Base-by-base conservation (phyloP, 2,329 filamentous ascomycete genomes). In the Leptographium wingfieldii region DNA sequence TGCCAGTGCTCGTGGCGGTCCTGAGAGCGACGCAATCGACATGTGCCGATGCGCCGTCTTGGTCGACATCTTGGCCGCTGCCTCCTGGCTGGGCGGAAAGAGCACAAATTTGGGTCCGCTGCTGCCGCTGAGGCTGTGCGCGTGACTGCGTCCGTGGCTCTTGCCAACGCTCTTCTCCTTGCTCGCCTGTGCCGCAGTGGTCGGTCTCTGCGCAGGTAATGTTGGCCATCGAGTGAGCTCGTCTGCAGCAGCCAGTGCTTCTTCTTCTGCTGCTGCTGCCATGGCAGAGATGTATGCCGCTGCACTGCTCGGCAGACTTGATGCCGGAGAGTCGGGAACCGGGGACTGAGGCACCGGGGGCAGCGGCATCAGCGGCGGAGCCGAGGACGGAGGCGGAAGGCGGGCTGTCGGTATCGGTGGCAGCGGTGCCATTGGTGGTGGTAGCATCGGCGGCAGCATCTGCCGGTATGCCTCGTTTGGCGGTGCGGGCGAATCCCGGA, bases 401-500 rank as follows among this genome's bases (percentile, higher is more conserved):
- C n/a, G 22, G 46, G 31, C 31, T 33, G 10, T 38, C 29, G 46
- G 27, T 12, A 27, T 22, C n/a, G 56, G 43, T 16, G 38, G 33
- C 35, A 46, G 55, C 40, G 43, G 43, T 25, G 56, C 16, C 31
- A 27, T 1, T 9, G 56, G 40, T 5, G 55, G 27, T n/a, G 56
- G 56, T 2, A 29, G 27, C 27, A 29, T 25, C 35, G 14, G 25
- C 16, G 51, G 51, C 29, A n/a, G 51, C 51, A 33, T 54, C 19
- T 38, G 35, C 19, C n/a, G 52, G 16, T 27, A 12, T 11, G 48
- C 29, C 22, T 29, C 29, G n/a, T 12, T n/a, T 4, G 62, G 61
- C 14, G 59, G 56, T n/a, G 58, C 56, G 10, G 53, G 56, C 14
- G 58, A 53, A 10, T 59, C 57, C 55, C 11, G 58, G 58, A 7